Base-by-base conservation (phyloP, 441 rosid species). In the Adansonia rubrostipa region DNA sequence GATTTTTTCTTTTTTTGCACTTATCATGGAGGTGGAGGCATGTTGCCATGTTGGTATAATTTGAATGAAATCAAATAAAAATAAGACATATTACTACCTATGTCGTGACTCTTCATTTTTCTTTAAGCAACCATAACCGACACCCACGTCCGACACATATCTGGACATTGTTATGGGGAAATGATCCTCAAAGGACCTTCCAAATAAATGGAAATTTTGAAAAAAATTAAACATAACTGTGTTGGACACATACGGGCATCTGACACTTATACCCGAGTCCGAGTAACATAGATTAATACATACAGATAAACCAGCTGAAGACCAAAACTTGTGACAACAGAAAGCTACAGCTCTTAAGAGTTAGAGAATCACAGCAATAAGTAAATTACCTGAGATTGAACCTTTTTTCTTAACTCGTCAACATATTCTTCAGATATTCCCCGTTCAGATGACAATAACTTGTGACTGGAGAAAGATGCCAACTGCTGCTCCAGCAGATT, bases 331-430 rank as follows among this genome's bases (percentile, higher is more conserved):
- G 44, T 20, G 77, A 74, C 44, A 56, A 4, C 20, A 45, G 61
- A 28, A 17, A 33, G 28, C n/a, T n/a, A 33, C 10, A 15, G 28
- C 9, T 63, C 9, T 8, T 36, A 33, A 51, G 48, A 28, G 48
- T 28, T 17, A 10, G 60, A 72, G 68, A 69, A 14, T 63, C 58
- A 20, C 28, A 72, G 69, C 24, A 13, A n/a, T 14, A 57, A 11
- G 53, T 24, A 20, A 70, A 14, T 81, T 79, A 93, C 98, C 98
- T 97, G 98, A 45, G 87, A 80, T 79, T 92, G 98, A 83, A 89
- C 75, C 84, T 91, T 95, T 86, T 79, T 92, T 85, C 84, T 89
- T 86, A 95, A 81, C 74, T 88, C 99, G 45, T 90, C 89, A 42
- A 77, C 83, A 79, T 81, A 89, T 79, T 87, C 93, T 13, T 81